phyloP scores from a whole-genome alignment of 2,329 filamentous ascomycete genomes.

The Penicillium sp. region DNA sequence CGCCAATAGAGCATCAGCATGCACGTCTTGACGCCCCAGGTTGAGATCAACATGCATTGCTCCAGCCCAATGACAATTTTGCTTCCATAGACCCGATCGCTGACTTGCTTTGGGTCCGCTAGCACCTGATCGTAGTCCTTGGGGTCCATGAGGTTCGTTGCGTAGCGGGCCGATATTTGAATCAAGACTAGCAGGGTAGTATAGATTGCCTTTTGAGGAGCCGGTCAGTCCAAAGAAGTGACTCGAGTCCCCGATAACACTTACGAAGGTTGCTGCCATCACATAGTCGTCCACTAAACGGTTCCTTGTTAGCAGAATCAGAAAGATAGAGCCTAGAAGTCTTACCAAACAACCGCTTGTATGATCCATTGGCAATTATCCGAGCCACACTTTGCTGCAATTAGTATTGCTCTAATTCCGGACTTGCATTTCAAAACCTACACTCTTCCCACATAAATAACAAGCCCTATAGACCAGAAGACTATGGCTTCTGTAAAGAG shows the following conservation, averaged over 20 bases:
- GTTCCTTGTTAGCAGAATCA: neutral
- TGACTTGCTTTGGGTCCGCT: conserved; percentile 41
- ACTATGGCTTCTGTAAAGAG: conserved; percentile 31
- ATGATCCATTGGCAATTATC: conserved; percentile 29
- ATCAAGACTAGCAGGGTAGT: conserved; percentile 36
- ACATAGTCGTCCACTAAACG: conserved; percentile 38
- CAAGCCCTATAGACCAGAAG: conserved; percentile 33
- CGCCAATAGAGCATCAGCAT: conserved; percentile 52
- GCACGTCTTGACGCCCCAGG: conserved; percentile 54
- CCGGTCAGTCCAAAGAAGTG: neutral
- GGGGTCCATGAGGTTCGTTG: conserved; percentile 42
- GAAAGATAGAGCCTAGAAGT: neutral
- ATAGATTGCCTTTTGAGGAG: conserved; percentile 34
- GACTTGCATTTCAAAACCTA: conserved; percentile 16
- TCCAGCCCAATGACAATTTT: conserved; percentile 53
- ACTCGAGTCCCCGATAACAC: conserved; percentile 5
- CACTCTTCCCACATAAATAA: conserved; percentile 34
- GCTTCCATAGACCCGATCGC: conserved; percentile 47
- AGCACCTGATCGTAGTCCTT: conserved; percentile 35
- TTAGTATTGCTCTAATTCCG: conserved; percentile 6
- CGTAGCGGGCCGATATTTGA: conserved; percentile 38
- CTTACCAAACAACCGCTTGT: conserved; percentile 33
- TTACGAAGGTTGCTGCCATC: conserved; percentile 41
- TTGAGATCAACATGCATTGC: conserved; percentile 51
- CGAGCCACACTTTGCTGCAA: conserved; percentile 24